Conservation (phyloP, 495 filamentous ascomycete genomes). For the Aspergillus mulundensis region DNA sequence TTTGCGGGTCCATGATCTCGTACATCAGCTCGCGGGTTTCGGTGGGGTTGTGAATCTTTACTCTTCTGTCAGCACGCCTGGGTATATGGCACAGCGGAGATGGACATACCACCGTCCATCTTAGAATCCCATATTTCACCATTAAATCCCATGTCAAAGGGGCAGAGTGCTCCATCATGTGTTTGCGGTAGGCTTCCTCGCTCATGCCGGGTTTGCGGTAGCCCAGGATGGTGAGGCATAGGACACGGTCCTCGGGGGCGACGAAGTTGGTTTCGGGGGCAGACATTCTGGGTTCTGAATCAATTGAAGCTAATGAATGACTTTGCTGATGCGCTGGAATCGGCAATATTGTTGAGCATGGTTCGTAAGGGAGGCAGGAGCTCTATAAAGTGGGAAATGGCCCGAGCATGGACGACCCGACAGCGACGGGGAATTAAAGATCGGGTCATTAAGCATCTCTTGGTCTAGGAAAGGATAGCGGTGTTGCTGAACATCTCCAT, state of each 20-base stretch:
- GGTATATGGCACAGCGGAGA: not conserved
- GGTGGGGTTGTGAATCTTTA: constrained; percentile 33
- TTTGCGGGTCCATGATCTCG: constrained; percentile 34
- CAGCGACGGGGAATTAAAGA: not conserved
- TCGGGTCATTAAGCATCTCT: constrained; percentile 1
- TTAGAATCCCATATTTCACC: constrained; percentile 41
- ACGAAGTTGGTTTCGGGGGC: not conserved
- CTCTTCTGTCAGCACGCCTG: not conserved
- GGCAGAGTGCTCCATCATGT: constrained; percentile 45
- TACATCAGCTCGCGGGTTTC: constrained; percentile 34
- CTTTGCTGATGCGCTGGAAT: not conserved
- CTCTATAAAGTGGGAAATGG: not conserved
- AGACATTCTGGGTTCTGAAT: constrained; percentile 5
- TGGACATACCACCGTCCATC: constrained; percentile 35
- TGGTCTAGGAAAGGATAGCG: no score
- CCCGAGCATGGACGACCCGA: not conserved
- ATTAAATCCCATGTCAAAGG: constrained; percentile 41
- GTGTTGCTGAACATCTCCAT: no score
- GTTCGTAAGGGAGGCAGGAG: not conserved
- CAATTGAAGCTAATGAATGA: not conserved
- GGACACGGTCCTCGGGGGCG: constrained; percentile 10
- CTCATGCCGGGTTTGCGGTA: constrained; percentile 48
- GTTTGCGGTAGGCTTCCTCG: constrained; percentile 43
- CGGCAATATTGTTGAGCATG: not conserved
- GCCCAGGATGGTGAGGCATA: constrained; percentile 46